phyloP scores from a whole-genome alignment of 768 basidiomycete genomes.

The Coprinopsis marcescibilis region DNA sequence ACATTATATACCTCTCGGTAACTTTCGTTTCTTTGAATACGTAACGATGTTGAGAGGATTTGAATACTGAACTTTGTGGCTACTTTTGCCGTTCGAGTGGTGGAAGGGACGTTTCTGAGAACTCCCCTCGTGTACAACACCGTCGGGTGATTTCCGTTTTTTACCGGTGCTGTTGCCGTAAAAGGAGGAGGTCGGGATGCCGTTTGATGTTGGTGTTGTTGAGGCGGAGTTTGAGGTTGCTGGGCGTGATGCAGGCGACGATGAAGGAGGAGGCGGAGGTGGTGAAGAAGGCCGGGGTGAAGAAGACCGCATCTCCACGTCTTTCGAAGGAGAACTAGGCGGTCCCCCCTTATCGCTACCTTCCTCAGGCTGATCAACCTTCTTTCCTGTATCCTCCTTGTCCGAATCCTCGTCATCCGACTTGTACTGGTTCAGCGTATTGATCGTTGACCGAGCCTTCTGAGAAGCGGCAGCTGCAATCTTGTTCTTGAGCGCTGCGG shows the following conservation, averaged over 20 bases:
- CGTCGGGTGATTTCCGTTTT: constrained; percentile 4
- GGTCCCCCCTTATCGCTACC: not conserved
- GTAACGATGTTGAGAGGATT: constrained; percentile 1
- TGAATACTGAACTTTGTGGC: not conserved
- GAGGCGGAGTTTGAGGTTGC: no score
- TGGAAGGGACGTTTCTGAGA: not conserved
- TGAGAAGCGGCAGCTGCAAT: no score
- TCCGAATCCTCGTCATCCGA: constrained; percentile 20
- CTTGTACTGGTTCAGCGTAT: constrained; percentile 22
- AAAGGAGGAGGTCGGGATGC: constrained; percentile 10
- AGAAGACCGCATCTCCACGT: constrained; percentile 2
- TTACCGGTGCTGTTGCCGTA: constrained; percentile 6
- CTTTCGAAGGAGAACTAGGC: constrained; percentile 8
- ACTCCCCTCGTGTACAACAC: not conserved
- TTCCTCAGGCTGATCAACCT: not conserved
- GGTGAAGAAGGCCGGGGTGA: constrained; percentile 4
- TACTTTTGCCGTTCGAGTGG: not conserved
- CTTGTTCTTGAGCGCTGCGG: constrained; percentile 25
- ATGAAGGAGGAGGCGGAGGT: constrained; percentile 4
- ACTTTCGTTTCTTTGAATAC: constrained; percentile 4
- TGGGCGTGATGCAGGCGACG: no score
- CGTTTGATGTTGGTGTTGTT: not conserved
- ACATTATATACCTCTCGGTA: constrained; percentile 1
- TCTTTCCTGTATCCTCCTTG: constrained; percentile 9
- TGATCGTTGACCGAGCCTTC: constrained; percentile 21